Evolutionary conservation across 805 yeast genomes (phyloP).

Genomic region (Sungouiella thailandica): DNA sequence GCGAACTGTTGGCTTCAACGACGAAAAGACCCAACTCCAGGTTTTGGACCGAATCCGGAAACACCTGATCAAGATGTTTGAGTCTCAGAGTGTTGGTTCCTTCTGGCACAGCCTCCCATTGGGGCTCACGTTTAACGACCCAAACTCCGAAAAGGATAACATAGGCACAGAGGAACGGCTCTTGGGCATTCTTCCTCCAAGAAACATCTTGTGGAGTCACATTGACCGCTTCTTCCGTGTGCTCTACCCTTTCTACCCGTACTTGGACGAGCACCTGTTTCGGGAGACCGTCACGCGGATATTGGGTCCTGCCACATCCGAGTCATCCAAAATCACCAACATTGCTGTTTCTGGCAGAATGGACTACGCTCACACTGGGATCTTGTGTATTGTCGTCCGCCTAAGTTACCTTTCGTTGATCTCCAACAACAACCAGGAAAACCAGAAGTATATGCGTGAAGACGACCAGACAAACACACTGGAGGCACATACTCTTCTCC

Average conservation of each 20-base stretch:
- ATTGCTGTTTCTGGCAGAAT: background rate
- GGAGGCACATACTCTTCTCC: background rate
- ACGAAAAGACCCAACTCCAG: slow-evolving; percentile 3
- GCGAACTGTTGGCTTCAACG: slow-evolving; percentile 1
- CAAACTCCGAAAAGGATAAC: slow-evolving; percentile 5
- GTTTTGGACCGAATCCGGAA: slow-evolving; percentile 10
- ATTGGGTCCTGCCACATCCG: slow-evolving; percentile 1
- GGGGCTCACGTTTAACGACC: slow-evolving; percentile 12
- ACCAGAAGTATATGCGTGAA: too few relatives aligned
- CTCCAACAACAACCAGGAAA: slow-evolving; percentile 6
- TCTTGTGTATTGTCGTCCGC: slow-evolving; percentile 12
- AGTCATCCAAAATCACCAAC: background rate
- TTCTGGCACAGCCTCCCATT: slow-evolving; percentile 5
- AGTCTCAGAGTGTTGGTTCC: slow-evolving; percentile 1
- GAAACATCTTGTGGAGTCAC: slow-evolving; percentile 8
- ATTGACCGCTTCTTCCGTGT: slow-evolving; percentile 12
- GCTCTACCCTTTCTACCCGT: slow-evolving; percentile 17
- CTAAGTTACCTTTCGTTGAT: slow-evolving; percentile 13
- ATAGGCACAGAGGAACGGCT: slow-evolving; percentile 6
- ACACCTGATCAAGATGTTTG: slow-evolving; percentile 6
- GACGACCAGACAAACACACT: slow-evolving; percentile 1
- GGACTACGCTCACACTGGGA: slow-evolving; percentile 11
- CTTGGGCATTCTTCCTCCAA: slow-evolving; percentile 11
- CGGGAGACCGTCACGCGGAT: slow-evolving; percentile 4
- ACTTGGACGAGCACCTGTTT: slow-evolving; percentile 11